These are phyloP conservation scores for Galerina sulciceps DNA, from an alignment of 768 basidiomycete genomes.

Conservation along the genomic window DNA sequence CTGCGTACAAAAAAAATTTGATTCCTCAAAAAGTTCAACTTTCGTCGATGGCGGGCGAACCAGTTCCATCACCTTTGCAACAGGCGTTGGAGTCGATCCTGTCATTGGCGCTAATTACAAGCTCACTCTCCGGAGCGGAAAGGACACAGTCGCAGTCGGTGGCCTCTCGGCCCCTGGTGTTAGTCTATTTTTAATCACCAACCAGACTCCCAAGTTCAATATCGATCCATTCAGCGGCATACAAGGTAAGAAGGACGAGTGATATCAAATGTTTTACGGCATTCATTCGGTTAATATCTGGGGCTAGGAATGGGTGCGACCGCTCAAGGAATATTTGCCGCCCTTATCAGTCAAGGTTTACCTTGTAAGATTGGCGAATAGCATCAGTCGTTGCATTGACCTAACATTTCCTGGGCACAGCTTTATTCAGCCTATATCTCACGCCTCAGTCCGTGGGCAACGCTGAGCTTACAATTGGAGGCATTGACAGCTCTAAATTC, in stretches of 20 bases:
- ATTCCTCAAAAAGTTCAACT: conserved; percentile 52
- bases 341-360: conserved; percentile 49
- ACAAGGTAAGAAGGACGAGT: conserved; percentile 38
- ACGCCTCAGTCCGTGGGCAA: conserved; percentile 50
- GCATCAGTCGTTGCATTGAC: background rate
- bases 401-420: conserved; percentile 27
- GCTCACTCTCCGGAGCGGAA: conserved; percentile 47
- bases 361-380: conserved; percentile 42
- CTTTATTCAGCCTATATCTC: conserved; percentile 54
- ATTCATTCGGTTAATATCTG: background rate
- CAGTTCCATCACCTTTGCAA: conserved; percentile 53
- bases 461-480: conserved; percentile 59
- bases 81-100: conserved; percentile 60
- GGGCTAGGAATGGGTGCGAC: conserved; percentile 50
- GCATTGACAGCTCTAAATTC: conserved; percentile 56
- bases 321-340: conserved; percentile 54
- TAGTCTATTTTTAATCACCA: conserved; percentile 52
- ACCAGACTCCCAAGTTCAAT: conserved; percentile 55
- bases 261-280: background rate
- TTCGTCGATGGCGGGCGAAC: conserved; percentile 48
- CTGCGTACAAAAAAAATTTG: conserved; percentile 51
- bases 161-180: conserved; percentile 41
- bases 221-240: conserved; percentile 63
- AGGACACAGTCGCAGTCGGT: conserved; percentile 55
- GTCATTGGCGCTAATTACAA: conserved; percentile 51